Percentiles rank a stretch among this genome's conserved stretches.
Conservation (phyloP, 192 early-diverging fungal species). For the Allomyces arbusculus region DNA sequence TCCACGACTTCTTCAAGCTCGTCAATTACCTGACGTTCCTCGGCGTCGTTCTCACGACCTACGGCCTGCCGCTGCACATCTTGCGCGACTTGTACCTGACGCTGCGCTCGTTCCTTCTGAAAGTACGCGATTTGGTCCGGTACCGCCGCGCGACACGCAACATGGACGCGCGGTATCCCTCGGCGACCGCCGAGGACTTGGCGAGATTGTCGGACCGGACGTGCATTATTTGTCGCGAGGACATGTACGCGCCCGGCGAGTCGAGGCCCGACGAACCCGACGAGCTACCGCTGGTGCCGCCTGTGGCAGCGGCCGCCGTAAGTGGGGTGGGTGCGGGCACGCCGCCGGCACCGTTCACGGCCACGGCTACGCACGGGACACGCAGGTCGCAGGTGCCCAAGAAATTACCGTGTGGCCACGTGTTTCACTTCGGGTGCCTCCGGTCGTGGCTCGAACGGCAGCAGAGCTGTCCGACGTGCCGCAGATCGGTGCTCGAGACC, state of each 20-base stretch:
- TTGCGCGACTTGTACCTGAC: slow-evolving; percentile 92
- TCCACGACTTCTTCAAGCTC: slow-evolving; percentile 75
- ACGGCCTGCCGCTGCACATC: slow-evolving; percentile 84
- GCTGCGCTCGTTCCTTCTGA: slow-evolving; percentile 69
- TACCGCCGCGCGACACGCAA: slow-evolving; percentile 87
- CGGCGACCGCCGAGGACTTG: slow-evolving; percentile 67
- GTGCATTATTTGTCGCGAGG: slow-evolving; percentile 95
- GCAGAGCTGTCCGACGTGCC: slow-evolving; percentile 94
- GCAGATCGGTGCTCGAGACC: slow-evolving; percentile 2
- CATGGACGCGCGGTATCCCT: slow-evolving; percentile 92
- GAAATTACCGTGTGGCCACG: slow-evolving; percentile 84
- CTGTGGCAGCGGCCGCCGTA: slow-evolving; percentile 12
- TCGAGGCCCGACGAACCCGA: background rate
- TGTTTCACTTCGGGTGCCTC: slow-evolving; percentile 94
- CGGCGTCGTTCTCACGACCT: slow-evolving; percentile 54
- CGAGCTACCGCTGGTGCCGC: slow-evolving; percentile 9
- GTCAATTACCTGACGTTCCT: slow-evolving; percentile 78
- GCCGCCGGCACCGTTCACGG: background rate
- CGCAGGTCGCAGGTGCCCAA: slow-evolving; percentile 34
- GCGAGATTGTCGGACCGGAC: slow-evolving; percentile 44
- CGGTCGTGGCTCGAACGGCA: slow-evolving; percentile 93
- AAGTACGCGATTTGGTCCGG: slow-evolving; percentile 69
- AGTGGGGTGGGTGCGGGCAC: slow-evolving; percentile 4
- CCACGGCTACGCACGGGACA: slow-evolving; percentile 2
- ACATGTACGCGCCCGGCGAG: slow-evolving; percentile 38